Evolutionary conservation across 164 flowering plant species (phyloP).

Genomic region (Protea cynaroides): DNA sequence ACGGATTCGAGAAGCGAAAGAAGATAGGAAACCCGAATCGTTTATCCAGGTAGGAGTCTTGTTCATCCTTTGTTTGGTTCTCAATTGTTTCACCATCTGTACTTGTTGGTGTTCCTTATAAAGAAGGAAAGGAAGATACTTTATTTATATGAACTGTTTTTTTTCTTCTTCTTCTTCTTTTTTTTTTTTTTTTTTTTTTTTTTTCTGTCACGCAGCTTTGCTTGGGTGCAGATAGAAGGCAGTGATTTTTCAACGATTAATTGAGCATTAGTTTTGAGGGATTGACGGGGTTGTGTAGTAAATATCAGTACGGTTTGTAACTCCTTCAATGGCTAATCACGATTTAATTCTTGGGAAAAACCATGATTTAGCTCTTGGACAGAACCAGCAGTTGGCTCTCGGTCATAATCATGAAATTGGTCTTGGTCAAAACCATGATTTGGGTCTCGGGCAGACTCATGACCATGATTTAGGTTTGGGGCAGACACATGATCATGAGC

Average conservation of each 20-base stretch:
- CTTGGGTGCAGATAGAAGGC: not conserved
- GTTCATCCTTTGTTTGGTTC: too few relatives aligned
- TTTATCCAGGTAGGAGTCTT: not conserved
- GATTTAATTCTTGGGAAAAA: slow-evolving; percentile 36
- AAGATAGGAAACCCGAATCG: not conserved
- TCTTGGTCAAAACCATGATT: slow-evolving; percentile 28
- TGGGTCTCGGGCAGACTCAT: slow-evolving; percentile 33
- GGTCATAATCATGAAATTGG: slow-evolving; percentile 35
- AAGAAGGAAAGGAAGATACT: not conserved
- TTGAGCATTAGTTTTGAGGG: slow-evolving; percentile 1
- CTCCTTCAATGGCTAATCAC: slow-evolving; percentile 39
- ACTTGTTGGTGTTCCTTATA: not conserved
- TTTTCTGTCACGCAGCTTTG: too few relatives aligned
- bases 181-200: too few relatives aligned
- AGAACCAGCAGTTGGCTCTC: slow-evolving; percentile 33
- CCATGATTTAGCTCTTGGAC: slow-evolving; percentile 30
- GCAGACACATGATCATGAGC: slow-evolving; percentile 35
- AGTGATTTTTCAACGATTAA: not conserved
- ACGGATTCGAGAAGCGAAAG: slow-evolving; percentile 6
- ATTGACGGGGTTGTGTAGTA: not conserved
- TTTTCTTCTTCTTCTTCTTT: too few relatives aligned
- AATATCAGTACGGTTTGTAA: slow-evolving; percentile 3
- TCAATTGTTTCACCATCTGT: not conserved
- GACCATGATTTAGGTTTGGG: slow-evolving; percentile 43
- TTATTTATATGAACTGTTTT: not conserved